These are phyloP conservation scores for Cryptococcus hybrid DNA, from an alignment of 1,284 basidiomycete species.

Conservation along the genomic window DNA sequence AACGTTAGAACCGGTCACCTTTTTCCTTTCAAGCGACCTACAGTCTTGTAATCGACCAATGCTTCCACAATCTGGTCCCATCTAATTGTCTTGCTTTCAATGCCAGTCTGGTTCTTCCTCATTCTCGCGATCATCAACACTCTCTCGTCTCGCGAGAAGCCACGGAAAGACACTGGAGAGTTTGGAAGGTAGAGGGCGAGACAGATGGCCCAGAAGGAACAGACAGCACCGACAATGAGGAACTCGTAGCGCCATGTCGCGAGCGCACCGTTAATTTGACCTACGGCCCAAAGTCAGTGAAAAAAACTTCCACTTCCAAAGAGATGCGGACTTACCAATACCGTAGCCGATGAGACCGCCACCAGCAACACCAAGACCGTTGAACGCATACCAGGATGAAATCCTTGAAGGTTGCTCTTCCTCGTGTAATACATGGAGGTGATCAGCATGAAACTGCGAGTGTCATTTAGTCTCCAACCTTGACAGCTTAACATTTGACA, in stretches of 20 bases:
- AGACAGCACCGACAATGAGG: slow-evolving; percentile 47
- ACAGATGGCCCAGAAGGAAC: slow-evolving; percentile 40
- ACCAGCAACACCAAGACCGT: slow-evolving; percentile 47
- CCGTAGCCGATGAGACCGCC: slow-evolving; percentile 11
- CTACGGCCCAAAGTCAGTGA: slow-evolving; percentile 13
- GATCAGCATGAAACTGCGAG: slow-evolving; percentile 32
- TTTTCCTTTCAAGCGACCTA: neutral
- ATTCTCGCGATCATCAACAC: slow-evolving; percentile 51
- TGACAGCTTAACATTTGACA: neutral
- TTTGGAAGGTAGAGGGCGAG: slow-evolving; percentile 44
- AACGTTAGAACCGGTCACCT: neutral
- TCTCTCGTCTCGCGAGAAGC: slow-evolving; percentile 49
- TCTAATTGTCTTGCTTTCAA: slow-evolving; percentile 50
- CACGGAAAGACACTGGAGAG: slow-evolving; percentile 40
- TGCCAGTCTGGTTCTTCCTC: slow-evolving; percentile 49
- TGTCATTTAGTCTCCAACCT: neutral
- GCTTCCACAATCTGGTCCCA: slow-evolving; percentile 51
- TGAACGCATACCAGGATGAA: slow-evolving; percentile 44
- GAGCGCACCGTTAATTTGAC: slow-evolving; percentile 47
- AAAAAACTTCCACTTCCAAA: neutral
- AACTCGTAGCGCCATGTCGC: slow-evolving; percentile 51
- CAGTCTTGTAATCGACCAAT: slow-evolving; percentile 41
- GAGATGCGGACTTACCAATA: slow-evolving; percentile 14
- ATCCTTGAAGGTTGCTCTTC: slow-evolving; percentile 48
- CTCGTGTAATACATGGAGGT: slow-evolving; percentile 47